Evolutionary conservation across 768 basidiomycete genomes (phyloP).

Genomic region (Boletus vinaceobasis): DNA sequence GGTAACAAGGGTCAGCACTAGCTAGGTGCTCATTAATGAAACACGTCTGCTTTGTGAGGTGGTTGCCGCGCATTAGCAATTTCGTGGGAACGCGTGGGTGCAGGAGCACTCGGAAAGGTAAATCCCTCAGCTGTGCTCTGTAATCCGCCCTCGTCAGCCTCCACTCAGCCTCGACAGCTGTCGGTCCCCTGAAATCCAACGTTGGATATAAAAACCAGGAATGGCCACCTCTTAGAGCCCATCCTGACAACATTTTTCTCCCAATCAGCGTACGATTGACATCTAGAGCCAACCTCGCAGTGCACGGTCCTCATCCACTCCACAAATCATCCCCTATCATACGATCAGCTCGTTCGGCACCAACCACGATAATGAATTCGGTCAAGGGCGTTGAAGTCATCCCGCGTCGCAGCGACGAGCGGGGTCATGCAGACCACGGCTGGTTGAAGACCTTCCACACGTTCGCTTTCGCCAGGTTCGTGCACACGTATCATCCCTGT

Average conservation of each 20-base stretch:
- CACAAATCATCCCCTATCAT: neutral
- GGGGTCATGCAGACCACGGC: slow-evolving; percentile 74
- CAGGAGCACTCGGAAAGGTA: slow-evolving; percentile 19
- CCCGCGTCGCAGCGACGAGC: slow-evolving; percentile 56
- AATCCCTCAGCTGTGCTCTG: slow-evolving; percentile 6
- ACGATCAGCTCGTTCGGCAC: neutral
- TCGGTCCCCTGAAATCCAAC: neutral
- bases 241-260: neutral
- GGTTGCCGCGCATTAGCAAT: slow-evolving; percentile 1
- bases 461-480: slow-evolving; percentile 70
- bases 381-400: slow-evolving; percentile 34
- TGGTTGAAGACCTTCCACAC: slow-evolving; percentile 90
- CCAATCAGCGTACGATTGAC: neutral
- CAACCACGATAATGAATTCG: slow-evolving; percentile 13
- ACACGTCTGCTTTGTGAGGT: too few relatives aligned
- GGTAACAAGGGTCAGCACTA: neutral
- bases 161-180: neutral
- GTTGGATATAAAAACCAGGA: slow-evolving; percentile 18
- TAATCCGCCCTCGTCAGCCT: slow-evolving; percentile 13
- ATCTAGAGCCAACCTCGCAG: neutral
- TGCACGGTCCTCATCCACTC: neutral
- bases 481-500: slow-evolving; percentile 9
- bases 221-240: neutral
- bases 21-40: neutral
- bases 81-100: slow-evolving; percentile 27